Evolutionary conservation across 169 alveolate species (phyloP).

Genomic region (Neospora caninum): DNA sequence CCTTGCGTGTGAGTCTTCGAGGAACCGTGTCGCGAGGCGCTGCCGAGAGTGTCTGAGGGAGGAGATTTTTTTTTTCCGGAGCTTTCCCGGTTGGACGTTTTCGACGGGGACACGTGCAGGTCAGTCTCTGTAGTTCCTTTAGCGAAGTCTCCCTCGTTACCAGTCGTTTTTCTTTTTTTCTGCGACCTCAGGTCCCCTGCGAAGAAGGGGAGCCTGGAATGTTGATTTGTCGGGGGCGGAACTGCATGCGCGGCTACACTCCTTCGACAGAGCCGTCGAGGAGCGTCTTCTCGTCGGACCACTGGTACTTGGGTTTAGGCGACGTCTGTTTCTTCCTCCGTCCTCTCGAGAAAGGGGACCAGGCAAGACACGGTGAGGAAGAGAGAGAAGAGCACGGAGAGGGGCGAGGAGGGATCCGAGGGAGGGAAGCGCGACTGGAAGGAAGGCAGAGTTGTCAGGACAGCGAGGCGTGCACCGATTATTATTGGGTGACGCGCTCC

Average conservation of each 20-base stretch:
- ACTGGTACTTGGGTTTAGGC: conserved; percentile 61
- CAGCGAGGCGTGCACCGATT: neutral
- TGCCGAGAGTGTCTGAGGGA: too few species aligned
- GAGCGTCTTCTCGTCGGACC: neutral
- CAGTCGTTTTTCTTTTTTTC: too few species aligned
- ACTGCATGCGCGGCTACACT: conserved; percentile 67
- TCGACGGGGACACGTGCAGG: too few species aligned
- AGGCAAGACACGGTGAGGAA: neutral
- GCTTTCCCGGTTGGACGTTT: too few species aligned
- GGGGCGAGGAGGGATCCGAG: neutral
- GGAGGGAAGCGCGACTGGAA: neutral
- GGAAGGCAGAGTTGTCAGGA: neutral
- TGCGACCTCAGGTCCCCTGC: conserved; percentile 24
- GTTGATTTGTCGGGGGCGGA: conserved; percentile 71
- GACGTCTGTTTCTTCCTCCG: conserved; percentile 40
- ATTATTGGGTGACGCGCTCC: conserved; percentile 72
- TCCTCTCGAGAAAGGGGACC: neutral
- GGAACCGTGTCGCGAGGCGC: too few species aligned
- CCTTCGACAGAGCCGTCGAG: neutral
- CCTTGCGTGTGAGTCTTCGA: too few species aligned
- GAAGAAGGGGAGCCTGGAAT: conserved; percentile 72
- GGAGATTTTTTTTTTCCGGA: too few species aligned
- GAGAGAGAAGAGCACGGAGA: neutral
- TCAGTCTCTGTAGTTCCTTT: too few species aligned
- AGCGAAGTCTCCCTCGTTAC: too few species aligned